phyloP scores from a whole-genome alignment of 2,329 filamentous ascomycete species.

The Talaromyces amestolkiae region DNA sequence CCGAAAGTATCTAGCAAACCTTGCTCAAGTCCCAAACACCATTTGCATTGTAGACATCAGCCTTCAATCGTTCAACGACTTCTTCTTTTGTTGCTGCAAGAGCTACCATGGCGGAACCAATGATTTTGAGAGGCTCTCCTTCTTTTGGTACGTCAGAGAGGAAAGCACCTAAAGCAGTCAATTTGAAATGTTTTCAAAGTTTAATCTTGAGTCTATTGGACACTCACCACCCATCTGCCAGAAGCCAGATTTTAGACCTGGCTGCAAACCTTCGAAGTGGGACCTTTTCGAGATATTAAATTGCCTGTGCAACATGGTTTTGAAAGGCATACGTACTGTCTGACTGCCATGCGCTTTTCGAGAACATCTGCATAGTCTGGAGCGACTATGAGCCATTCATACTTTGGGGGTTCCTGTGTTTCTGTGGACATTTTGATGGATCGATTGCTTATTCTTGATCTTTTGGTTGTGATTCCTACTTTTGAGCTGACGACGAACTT shows the following conservation, averaged over 20 bases:
- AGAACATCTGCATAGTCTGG: background rate
- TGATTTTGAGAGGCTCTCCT: background rate
- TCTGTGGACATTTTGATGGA: background rate
- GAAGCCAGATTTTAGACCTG: background rate
- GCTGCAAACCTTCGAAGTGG: background rate
- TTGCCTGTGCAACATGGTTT: background rate
- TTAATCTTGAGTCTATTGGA: background rate
- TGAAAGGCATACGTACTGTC: background rate
- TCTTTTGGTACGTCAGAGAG: background rate
- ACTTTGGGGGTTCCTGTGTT: background rate
- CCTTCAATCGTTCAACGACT: background rate
- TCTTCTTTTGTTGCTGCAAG: background rate
- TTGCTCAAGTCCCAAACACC: conserved; percentile 4
- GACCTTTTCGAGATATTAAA: background rate
- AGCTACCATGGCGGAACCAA: background rate
- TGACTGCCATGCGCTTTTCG: background rate
- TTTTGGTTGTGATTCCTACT: background rate
- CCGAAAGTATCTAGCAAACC: background rate
- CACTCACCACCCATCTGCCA: conserved; percentile 1
- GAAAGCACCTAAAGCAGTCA: background rate
- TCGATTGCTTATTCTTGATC: background rate
- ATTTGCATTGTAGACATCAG: conserved; percentile 2
- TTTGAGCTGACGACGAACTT: background rate
- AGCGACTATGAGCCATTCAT: background rate
- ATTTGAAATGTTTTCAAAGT: background rate